Percentiles rank a stretch among this genome's conserved stretches.
Evolutionary conservation across 1,139 yeast genomes (phyloP).

Genomic region (Diutina sp.): DNA sequence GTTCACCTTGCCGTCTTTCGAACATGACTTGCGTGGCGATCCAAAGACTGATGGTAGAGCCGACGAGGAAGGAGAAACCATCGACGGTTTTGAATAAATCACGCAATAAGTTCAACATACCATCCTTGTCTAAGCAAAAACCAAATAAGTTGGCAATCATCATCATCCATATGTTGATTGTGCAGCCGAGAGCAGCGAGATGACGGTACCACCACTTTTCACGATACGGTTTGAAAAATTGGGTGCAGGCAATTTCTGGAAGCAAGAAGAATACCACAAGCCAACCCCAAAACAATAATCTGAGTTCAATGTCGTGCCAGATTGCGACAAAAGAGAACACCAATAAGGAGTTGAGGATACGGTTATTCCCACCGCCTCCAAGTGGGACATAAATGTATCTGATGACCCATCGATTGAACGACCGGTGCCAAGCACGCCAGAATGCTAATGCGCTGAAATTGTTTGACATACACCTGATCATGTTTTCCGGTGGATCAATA

Average conservation of each 20-base stretch:
- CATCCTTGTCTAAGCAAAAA: conserved; percentile 85
- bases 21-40: conserved; percentile 91
- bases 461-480: conserved; percentile 93
- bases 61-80: conserved; percentile 56
- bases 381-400: conserved; percentile 77
- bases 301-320: conserved; percentile 95
- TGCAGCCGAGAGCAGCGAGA: conserved; percentile 79
- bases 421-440: conserved; percentile 99
- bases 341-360: conserved; percentile 63
- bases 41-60: conserved; percentile 57
- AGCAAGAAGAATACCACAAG: conserved; percentile 70
- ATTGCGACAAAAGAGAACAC: conserved; percentile 96
- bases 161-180: conserved; percentile 91
- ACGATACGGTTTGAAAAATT: conserved; percentile 25
- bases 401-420: conserved; percentile 81
- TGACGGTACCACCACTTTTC: conserved; percentile 66
- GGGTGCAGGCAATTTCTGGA: conserved; percentile 74
- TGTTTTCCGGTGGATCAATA: conserved; percentile 94
- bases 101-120: conserved; percentile 48
- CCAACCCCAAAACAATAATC: conserved; percentile 93
- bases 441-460: conserved; percentile 86
- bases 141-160: conserved; percentile 94
- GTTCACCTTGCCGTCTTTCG: conserved; percentile 79
- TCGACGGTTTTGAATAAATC: conserved; percentile 61
- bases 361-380: conserved; percentile 40